Percentiles rank a stretch among this genome's conserved stretches.
phyloP scores from a whole-genome alignment of 345 rosid genomes.

The Microthlaspi erraticum region DNA sequence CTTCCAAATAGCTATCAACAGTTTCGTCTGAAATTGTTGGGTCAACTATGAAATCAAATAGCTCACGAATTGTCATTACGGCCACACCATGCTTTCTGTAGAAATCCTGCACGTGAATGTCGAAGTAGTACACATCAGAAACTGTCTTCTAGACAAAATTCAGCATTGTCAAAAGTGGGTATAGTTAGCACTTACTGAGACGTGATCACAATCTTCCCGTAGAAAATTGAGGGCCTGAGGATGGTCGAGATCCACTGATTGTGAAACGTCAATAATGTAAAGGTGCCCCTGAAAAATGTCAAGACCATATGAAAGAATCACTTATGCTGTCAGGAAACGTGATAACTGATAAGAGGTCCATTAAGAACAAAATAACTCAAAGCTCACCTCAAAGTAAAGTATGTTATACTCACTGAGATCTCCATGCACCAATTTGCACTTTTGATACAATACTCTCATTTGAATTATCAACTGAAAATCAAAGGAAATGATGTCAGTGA shows the following conservation, averaged over 20 bases:
- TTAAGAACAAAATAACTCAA: slow-evolving; percentile 13
- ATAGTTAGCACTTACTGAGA: slow-evolving; percentile 66
- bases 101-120: slow-evolving; percentile 63
- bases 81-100: slow-evolving; percentile 92
- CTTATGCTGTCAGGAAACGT: no score
- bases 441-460: slow-evolving; percentile 85
- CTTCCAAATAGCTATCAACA: slow-evolving; percentile 83
- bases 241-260: slow-evolving; percentile 94
- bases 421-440: slow-evolving; percentile 95
- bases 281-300: slow-evolving; percentile 75
- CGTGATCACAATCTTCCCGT: slow-evolving; percentile 93
- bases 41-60: slow-evolving; percentile 94
- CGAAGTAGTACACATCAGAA: slow-evolving; percentile 9
- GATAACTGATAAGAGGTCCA: background rate
- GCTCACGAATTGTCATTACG: slow-evolving; percentile 90
- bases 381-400: slow-evolving; percentile 81
- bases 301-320: background rate
- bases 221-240: slow-evolving; percentile 91
- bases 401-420: slow-evolving; percentile 99
- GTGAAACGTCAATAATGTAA: slow-evolving; percentile 92
- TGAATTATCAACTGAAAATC: slow-evolving; percentile 68
- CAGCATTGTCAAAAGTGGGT: background rate
- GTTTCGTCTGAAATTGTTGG: slow-evolving; percentile 79
- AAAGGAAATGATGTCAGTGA: slow-evolving; percentile 24
- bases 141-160: background rate